Evolutionary conservation across 257 asterid species (phyloP).

Genomic region (Thymus quinquecostatus): DNA sequence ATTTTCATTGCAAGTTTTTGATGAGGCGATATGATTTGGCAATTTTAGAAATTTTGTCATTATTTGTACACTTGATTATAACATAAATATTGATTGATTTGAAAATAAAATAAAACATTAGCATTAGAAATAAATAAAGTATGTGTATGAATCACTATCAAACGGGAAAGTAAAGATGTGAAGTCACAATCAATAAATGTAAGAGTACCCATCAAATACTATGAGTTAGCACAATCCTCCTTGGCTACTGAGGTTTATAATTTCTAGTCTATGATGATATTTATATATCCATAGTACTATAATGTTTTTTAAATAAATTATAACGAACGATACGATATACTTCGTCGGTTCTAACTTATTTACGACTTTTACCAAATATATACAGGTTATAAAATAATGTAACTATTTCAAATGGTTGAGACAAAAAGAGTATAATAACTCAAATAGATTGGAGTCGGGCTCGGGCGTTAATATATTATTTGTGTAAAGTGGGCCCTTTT

Average conservation of each 20-base stretch:
- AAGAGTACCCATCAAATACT: background rate
- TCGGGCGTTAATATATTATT: too few relatives aligned
- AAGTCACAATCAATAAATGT: constrained; percentile 2
- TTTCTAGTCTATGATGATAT: background rate
- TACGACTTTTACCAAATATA: too few relatives aligned
- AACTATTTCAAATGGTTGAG: too few relatives aligned
- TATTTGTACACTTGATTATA: background rate
- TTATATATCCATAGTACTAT: too few relatives aligned
- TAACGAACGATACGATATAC: too few relatives aligned
- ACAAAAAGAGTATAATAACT: too few relatives aligned
- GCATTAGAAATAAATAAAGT: background rate
- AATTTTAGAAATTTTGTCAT: background rate
- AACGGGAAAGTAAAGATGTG: background rate
- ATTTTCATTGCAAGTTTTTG: background rate
- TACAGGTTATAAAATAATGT: too few relatives aligned
- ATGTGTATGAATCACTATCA: background rate
- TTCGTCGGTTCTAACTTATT: too few relatives aligned
- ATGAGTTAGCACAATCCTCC: background rate
- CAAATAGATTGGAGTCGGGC: too few relatives aligned
- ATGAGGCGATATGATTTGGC: background rate
- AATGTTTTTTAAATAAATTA: too few relatives aligned
- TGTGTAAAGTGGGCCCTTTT: too few relatives aligned
- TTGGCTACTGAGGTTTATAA: background rate
- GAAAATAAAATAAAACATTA: background rate
- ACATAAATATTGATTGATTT: background rate